Evolutionary conservation across 2,329 filamentous ascomycete species (phyloP).

Genomic region (Aspergillus pseudoviridinutans): DNA sequence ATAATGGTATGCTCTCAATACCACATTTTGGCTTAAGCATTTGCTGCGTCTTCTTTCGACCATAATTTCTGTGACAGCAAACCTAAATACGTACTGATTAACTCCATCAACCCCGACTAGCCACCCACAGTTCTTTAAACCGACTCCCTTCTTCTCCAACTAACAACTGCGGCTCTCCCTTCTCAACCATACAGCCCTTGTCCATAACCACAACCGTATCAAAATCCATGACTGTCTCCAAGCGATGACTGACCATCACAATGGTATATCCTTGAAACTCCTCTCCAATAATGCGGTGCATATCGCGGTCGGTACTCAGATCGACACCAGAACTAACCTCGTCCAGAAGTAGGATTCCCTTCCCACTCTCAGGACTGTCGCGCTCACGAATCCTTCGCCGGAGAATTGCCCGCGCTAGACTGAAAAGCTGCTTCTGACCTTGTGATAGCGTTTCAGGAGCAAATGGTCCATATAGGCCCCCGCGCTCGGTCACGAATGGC

Average conservation of each 20-base stretch:
- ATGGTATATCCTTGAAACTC: conserved; percentile 52
- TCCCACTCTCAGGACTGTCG: background rate
- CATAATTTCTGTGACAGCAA: no score
- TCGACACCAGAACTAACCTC: conserved; percentile 41
- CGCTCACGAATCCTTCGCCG: no score
- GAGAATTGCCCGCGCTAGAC: conserved; percentile 46
- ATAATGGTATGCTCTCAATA: no score
- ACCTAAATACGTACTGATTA: no score
- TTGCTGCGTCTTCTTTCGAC: no score
- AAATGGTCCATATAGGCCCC: conserved; percentile 38
- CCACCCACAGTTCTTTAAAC: no score
- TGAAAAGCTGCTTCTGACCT: conserved; percentile 51
- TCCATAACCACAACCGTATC: background rate
- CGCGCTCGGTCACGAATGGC: conserved; percentile 12
- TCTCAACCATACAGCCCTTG: background rate
- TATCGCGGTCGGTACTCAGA: conserved; percentile 46
- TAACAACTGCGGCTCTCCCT: background rate
- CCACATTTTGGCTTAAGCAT: no score
- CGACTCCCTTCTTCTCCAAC: no score
- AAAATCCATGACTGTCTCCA: background rate
- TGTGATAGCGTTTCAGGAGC: conserved; percentile 37
- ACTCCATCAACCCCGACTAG: no score
- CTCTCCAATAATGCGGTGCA: conserved; percentile 48
- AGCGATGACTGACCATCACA: conserved; percentile 45
- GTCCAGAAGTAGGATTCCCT: conserved; percentile 24